phyloP scores from a whole-genome alignment of 225 moss, liverwort and hornwort genomes.

The Marchantia polymorpha region DNA sequence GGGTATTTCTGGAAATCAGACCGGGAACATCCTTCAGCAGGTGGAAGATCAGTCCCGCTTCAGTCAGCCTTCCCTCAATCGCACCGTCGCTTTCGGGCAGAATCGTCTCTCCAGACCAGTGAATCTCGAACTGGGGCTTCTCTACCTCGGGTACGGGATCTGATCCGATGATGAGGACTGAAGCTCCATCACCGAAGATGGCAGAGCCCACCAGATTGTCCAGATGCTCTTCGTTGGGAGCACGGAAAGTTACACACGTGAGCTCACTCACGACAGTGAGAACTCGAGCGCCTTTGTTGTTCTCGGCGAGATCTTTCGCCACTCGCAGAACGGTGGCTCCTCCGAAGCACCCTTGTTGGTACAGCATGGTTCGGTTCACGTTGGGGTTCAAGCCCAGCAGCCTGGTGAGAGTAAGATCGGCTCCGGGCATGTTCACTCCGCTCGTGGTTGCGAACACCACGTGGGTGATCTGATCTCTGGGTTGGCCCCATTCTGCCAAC shows the following conservation, averaged over 20 bases:
- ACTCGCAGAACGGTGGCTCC: slow-evolving; percentile 44
- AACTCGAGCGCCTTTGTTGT: slow-evolving; percentile 35
- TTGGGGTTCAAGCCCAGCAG: slow-evolving; percentile 11
- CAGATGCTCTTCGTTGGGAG: slow-evolving; percentile 37
- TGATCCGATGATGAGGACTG: slow-evolving; percentile 26
- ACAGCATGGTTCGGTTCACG: slow-evolving; percentile 28
- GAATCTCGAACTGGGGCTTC: slow-evolving; percentile 36
- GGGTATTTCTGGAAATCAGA: slow-evolving; percentile 35
- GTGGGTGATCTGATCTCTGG: slow-evolving; percentile 43
- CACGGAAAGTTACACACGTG: slow-evolving; percentile 41
- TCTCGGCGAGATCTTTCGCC: slow-evolving; percentile 57
- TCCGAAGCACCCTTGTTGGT: slow-evolving; percentile 54
- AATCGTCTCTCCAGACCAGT: slow-evolving; percentile 38
- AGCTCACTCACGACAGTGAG: slow-evolving; percentile 34
- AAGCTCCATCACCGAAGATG: slow-evolving; percentile 42
- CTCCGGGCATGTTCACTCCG: slow-evolving; percentile 63
- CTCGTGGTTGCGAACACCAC: slow-evolving; percentile 61
- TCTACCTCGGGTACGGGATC: slow-evolving; percentile 32
- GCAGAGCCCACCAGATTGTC: slow-evolving; percentile 46
- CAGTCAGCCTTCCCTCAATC: slow-evolving; percentile 31
- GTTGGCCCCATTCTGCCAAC: slow-evolving; percentile 50
- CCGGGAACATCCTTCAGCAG: slow-evolving; percentile 61
- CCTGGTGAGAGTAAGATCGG: slow-evolving; percentile 23
- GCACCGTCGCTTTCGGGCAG: slow-evolving; percentile 37
- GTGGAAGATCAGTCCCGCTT: slow-evolving; percentile 39